phyloP scores from a whole-genome alignment of 129 eudicot species.

The Flaveria linearis region DNA sequence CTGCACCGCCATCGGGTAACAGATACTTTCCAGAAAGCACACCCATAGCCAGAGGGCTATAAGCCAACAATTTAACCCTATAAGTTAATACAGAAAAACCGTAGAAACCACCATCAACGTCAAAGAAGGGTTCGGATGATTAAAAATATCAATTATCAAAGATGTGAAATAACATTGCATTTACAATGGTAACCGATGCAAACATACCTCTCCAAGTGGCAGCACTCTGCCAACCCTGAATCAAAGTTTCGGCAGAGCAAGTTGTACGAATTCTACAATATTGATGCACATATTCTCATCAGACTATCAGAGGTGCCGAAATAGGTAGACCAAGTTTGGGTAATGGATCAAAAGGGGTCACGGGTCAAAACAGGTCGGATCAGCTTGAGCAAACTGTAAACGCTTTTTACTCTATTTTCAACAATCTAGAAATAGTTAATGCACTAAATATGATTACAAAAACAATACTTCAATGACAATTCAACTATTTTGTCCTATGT shows the following conservation, averaged over 20 bases:
- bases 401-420: background rate
- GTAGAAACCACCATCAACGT: slow-evolving; percentile 19
- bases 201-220: slow-evolving; percentile 90
- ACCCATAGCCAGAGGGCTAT: slow-evolving; percentile 99
- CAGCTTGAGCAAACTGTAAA: background rate
- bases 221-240: slow-evolving; percentile 86
- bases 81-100: slow-evolving; percentile 1
- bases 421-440: background rate
- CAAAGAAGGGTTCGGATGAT: slow-evolving; percentile 15
- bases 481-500: background rate
- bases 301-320: slow-evolving; percentile 7
- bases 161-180: background rate
- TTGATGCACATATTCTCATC: slow-evolving; percentile 1
- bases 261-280: slow-evolving; percentile 74
- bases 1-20: slow-evolving; percentile 62
- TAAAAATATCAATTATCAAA: background rate
- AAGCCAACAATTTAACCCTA: slow-evolving; percentile 85
- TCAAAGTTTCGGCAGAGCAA: slow-evolving; percentile 86
- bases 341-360: background rate
- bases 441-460: background rate
- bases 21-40: slow-evolving; percentile 91
- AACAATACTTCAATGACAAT: background rate
- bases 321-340: background rate
- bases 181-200: background rate
- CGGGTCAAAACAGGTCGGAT: background rate